Conservation (phyloP, 2,329 filamentous ascomycete genomes). For the Aspergillus sp. region DNA sequence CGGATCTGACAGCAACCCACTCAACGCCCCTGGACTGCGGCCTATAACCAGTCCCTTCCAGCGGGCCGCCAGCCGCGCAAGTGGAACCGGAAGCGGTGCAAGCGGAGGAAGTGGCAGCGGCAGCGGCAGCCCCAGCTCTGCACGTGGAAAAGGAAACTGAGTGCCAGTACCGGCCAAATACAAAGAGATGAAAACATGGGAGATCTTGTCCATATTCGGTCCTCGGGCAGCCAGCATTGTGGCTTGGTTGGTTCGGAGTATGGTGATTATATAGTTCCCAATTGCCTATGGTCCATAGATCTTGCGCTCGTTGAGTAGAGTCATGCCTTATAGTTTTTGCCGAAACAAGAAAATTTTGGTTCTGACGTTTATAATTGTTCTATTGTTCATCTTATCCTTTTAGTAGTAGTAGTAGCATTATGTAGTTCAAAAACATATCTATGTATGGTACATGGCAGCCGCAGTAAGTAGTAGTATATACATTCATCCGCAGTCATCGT, state of each 20-base stretch:
- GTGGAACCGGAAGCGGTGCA: slow-evolving; percentile 48
- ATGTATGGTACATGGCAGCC: neutral
- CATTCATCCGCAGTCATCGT: neutral
- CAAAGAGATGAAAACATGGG: slow-evolving; percentile 1
- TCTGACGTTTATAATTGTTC: neutral
- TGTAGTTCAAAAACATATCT: neutral
- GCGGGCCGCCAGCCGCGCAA: slow-evolving; percentile 49
- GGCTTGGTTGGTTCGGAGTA: neutral
- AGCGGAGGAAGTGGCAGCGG: slow-evolving; percentile 42
- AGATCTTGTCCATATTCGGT: neutral
- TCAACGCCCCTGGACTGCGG: slow-evolving; percentile 36
- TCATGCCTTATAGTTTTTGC: slow-evolving; percentile 4
- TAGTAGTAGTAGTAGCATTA: neutral
- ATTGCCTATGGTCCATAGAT: slow-evolving; percentile 11
- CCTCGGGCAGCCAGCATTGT: neutral
- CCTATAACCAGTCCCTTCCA: slow-evolving; percentile 40
- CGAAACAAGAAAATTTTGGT: slow-evolving; percentile 11
- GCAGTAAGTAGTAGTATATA: neutral
- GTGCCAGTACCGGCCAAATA: neutral
- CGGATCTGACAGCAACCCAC: slow-evolving; percentile 32
- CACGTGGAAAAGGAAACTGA: slow-evolving; percentile 33
- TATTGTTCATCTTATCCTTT: neutral
- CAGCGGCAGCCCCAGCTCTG: slow-evolving; percentile 42
- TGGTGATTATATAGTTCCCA: slow-evolving; percentile 6
- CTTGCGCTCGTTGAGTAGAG: slow-evolving; percentile 15